Conservation (phyloP, 148 eudicot genomes). For the Dysphania ambrosioides region DNA sequence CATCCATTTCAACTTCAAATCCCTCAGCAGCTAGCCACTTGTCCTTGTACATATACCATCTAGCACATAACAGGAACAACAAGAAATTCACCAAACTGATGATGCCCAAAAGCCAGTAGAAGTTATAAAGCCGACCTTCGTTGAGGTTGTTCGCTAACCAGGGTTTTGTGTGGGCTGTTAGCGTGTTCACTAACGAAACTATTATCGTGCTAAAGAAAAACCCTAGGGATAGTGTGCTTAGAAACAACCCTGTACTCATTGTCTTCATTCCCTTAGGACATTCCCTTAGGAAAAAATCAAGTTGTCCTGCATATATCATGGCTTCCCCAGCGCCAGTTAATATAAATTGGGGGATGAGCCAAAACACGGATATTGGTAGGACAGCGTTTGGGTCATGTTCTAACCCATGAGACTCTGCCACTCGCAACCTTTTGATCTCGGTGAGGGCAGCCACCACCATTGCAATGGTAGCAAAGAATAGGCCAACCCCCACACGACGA, state of each 20-base stretch:
- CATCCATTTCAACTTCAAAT: conserved; percentile 33
- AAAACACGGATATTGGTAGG: conserved; percentile 46
- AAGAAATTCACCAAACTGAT: conserved; percentile 38
- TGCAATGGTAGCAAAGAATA: conserved; percentile 44
- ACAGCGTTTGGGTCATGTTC: conserved; percentile 10
- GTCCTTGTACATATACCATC: conserved; percentile 45
- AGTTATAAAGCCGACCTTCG: conserved; percentile 43
- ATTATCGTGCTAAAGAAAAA: conserved; percentile 54
- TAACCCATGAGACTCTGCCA: conserved; percentile 33
- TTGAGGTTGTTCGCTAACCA: conserved; percentile 65
- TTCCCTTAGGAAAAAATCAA: conserved; percentile 59
- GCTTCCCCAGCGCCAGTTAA: conserved; percentile 65
- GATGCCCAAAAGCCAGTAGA: conserved; percentile 43
- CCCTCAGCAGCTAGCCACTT: conserved; percentile 35
- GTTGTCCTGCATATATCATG: conserved; percentile 61
- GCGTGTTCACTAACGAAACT: conserved; percentile 43
- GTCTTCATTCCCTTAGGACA: conserved; percentile 70
- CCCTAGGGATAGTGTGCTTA: conserved; percentile 56
- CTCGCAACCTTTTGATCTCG: conserved; percentile 42
- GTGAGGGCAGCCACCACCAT: conserved; percentile 51
- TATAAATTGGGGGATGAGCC: conserved; percentile 55
- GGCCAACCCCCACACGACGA: conserved; percentile 49
- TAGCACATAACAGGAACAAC: conserved; percentile 40
- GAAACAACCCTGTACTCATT: conserved; percentile 63
- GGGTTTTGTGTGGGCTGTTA: conserved; percentile 29